These are phyloP conservation scores for Botrytis pseudocinerea DNA, from an alignment of 2,329 filamentous ascomycete species.

Conservation along the genomic window DNA sequence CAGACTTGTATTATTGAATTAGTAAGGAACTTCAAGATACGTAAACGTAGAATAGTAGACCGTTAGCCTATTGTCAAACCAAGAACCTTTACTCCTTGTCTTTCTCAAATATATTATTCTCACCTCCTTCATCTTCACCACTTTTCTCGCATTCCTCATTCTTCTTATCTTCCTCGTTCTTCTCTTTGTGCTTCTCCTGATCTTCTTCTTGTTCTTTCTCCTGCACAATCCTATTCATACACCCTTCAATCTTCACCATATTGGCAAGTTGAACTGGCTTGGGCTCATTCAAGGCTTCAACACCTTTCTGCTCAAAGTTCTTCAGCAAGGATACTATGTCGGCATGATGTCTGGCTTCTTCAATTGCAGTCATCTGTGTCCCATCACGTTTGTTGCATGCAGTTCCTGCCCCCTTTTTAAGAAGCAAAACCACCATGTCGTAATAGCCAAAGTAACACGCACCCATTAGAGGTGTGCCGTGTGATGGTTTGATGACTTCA, in stretches of 20 bases:
- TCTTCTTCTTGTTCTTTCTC: background rate
- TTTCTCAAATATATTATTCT: background rate
- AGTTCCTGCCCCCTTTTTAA: background rate
- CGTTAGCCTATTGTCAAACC: background rate
- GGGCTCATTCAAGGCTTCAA: background rate
- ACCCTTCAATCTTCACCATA: background rate
- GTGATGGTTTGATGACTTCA: background rate
- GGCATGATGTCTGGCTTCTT: background rate
- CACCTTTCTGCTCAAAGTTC: background rate
- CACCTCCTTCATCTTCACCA: background rate
- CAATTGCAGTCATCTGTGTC: background rate
- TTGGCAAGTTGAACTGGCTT: background rate
- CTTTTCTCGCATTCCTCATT: background rate
- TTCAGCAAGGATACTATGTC: background rate
- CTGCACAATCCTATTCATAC: background rate
- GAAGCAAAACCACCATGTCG: background rate
- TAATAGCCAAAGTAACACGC: background rate
- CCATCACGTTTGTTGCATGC: background rate
- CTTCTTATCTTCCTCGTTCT: background rate
- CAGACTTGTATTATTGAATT: background rate
- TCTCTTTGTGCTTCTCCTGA: background rate
- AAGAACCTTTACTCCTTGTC: background rate
- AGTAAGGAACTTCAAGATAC: background rate
- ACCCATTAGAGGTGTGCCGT: constrained; percentile 8
- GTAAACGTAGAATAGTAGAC: background rate